Conservation (phyloP, 257 asterid species). For the Rehmannia glutinosa region DNA sequence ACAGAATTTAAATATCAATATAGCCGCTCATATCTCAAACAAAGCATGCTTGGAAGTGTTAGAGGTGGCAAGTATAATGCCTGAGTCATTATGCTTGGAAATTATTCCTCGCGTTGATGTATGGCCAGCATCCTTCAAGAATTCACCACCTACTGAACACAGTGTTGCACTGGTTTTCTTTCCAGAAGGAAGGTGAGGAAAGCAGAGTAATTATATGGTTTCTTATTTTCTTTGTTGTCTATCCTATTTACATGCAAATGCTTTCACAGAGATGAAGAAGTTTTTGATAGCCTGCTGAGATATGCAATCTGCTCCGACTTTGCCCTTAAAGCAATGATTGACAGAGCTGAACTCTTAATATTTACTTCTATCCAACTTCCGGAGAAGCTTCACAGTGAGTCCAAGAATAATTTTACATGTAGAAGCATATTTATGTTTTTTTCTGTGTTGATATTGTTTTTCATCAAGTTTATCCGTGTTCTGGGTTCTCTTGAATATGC, state of each 20-base stretch:
- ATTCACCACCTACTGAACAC: conserved; percentile 37
- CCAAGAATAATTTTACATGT: background rate
- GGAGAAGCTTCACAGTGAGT: conserved; percentile 43
- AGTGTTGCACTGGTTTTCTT: conserved; percentile 35
- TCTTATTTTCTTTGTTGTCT: background rate
- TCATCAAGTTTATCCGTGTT: too few relatives aligned
- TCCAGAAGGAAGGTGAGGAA: conserved; percentile 33
- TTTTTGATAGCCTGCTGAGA: conserved; percentile 35
- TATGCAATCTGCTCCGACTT: conserved; percentile 29
- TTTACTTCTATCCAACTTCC: conserved; percentile 54
- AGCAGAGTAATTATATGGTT: background rate
- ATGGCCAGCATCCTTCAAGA: conserved; percentile 35
- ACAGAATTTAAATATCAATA: conserved; percentile 25
- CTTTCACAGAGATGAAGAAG: conserved; percentile 40
- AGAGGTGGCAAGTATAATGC: conserved; percentile 33
- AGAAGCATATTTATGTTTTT: background rate
- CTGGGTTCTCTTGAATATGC: conserved; percentile 18
- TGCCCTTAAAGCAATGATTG: conserved; percentile 42
- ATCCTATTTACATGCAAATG: conserved; percentile 2
- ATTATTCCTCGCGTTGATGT: conserved; percentile 29
- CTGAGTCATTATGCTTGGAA: conserved; percentile 32
- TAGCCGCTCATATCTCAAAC: conserved; percentile 37
- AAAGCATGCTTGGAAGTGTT: conserved; percentile 26
- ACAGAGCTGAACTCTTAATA: conserved; percentile 42
- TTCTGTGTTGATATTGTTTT: background rate